Conservation (phyloP, 192 early-diverging fungal species). For the Thamnidium elegans region DNA sequence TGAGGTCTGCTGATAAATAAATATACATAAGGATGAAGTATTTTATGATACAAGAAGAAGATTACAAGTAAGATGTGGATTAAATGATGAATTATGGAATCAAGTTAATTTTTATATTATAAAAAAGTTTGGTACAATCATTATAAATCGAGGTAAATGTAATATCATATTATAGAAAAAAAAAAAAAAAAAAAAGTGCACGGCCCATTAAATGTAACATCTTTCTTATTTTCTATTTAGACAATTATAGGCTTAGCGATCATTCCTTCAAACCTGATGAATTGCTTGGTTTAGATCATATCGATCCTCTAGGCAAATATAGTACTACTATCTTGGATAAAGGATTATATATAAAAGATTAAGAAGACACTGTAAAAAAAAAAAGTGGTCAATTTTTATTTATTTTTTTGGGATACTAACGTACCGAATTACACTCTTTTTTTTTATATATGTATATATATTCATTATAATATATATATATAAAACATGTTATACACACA, state of each 20-base stretch:
- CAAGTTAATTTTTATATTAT: slow-evolving; percentile 60
- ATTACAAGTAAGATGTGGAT: slow-evolving; percentile 63
- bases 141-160: slow-evolving; percentile 17
- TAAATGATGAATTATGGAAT: slow-evolving; percentile 78
- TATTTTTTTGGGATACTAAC: too few species aligned
- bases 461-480: too few species aligned
- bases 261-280: slow-evolving; percentile 36
- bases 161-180: neutral
- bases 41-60: slow-evolving; percentile 71
- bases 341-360: slow-evolving; percentile 23
- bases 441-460: too few species aligned
- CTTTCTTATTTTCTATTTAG: slow-evolving; percentile 2
- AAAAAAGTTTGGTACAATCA: neutral
- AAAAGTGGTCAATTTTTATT: too few species aligned
- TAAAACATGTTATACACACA: too few species aligned
- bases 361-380: neutral
- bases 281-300: slow-evolving; percentile 50
- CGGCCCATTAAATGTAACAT: neutral
- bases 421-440: too few species aligned
- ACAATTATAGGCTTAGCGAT: slow-evolving; percentile 39
- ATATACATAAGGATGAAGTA: slow-evolving; percentile 52
- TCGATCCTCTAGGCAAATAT: slow-evolving; percentile 10
- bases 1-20: neutral
- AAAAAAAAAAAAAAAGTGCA: neutral
- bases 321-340: neutral